Conservation (phyloP, 768 basidiomycete genomes). For the Chalciporus chontae region DNA sequence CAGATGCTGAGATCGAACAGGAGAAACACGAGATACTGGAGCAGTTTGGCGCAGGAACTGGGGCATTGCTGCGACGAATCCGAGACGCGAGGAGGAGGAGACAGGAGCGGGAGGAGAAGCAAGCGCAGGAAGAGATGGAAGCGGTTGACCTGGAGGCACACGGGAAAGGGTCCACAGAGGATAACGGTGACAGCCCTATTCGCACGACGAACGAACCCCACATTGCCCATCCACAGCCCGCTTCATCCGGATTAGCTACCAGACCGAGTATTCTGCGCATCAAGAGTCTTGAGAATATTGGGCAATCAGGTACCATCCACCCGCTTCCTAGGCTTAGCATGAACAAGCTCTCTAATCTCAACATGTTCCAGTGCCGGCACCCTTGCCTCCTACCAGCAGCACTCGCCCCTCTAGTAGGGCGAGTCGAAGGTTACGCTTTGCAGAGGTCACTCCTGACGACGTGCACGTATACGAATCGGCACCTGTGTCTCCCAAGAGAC, state of each 20-base stretch:
- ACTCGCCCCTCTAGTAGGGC: slow-evolving; percentile 60
- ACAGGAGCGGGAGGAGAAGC: not conserved
- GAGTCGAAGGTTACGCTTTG: slow-evolving; percentile 63
- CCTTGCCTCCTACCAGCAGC: slow-evolving; percentile 44
- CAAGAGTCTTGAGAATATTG: slow-evolving; percentile 29
- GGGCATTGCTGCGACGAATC: slow-evolving; percentile 45
- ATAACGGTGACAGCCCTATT: not conserved
- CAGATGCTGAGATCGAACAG: slow-evolving; percentile 60
- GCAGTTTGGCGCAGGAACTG: slow-evolving; percentile 65
- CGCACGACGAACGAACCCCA: not conserved
- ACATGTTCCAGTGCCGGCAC: slow-evolving; percentile 33
- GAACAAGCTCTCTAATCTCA: not conserved
- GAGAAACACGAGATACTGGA: slow-evolving; percentile 67
- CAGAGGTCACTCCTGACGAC: slow-evolving; percentile 68
- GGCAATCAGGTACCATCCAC: slow-evolving; percentile 15
- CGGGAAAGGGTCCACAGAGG: not conserved
- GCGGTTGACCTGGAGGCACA: too few relatives aligned
- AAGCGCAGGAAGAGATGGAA: not conserved
- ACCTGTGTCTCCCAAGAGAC: slow-evolving; percentile 68
- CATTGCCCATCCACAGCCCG: slow-evolving; percentile 1
- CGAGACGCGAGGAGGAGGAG: slow-evolving; percentile 4
- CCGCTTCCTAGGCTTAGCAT: not conserved
- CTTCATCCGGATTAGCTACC: slow-evolving; percentile 9
- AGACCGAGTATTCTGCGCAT: slow-evolving; percentile 27
- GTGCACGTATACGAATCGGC: slow-evolving; percentile 82